Percentiles rank a stretch among this genome's conserved stretches.
Evolutionary conservation across 768 basidiomycete species (phyloP).

Genomic region (Gloeopeniophorella convolvens): DNA sequence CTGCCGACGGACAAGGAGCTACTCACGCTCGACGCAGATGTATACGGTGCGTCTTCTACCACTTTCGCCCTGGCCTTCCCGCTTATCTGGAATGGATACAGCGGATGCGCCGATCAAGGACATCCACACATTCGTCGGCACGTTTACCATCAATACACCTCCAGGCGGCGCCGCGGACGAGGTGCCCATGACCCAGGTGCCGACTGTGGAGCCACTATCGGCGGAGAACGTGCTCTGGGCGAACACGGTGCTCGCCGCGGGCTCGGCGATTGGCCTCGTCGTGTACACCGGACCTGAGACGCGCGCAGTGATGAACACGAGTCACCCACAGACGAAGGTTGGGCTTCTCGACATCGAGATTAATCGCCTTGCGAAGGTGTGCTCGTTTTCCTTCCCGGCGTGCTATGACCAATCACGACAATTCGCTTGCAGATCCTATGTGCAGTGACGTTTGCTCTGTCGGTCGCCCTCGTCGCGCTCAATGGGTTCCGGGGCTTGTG

Average conservation of each 20-base stretch:
- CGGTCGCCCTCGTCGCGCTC: constrained; percentile 85
- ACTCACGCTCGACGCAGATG: constrained; percentile 69
- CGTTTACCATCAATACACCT: constrained; percentile 67
- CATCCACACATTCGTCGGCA: constrained; percentile 92
- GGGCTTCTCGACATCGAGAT: constrained; percentile 92
- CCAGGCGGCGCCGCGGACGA: constrained; percentile 28
- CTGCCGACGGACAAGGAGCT: constrained; percentile 51
- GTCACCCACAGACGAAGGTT: constrained; percentile 91
- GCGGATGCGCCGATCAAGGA: constrained; percentile 96
- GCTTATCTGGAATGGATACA: constrained; percentile 26
- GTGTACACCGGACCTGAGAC: constrained; percentile 95
- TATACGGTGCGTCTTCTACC: constrained; percentile 61
- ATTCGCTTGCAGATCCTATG: constrained; percentile 74
- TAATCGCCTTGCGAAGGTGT: constrained; percentile 89
- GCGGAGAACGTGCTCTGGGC: constrained; percentile 97
- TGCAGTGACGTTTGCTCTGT: constrained; percentile 86
- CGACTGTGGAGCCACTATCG: constrained; percentile 75
- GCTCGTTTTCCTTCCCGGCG: constrained; percentile 9
- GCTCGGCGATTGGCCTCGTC: constrained; percentile 86
- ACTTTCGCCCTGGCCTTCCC: constrained; percentile 9
- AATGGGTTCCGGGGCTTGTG: constrained; percentile 95
- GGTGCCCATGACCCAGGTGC: constrained; percentile 33
- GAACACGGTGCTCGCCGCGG: constrained; percentile 95
- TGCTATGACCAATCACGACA: neutral
- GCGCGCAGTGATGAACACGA: constrained; percentile 97